Evolutionary conservation across 495 filamentous ascomycete genomes (phyloP).

Genomic region (Aspergillus bertholletiae): DNA sequence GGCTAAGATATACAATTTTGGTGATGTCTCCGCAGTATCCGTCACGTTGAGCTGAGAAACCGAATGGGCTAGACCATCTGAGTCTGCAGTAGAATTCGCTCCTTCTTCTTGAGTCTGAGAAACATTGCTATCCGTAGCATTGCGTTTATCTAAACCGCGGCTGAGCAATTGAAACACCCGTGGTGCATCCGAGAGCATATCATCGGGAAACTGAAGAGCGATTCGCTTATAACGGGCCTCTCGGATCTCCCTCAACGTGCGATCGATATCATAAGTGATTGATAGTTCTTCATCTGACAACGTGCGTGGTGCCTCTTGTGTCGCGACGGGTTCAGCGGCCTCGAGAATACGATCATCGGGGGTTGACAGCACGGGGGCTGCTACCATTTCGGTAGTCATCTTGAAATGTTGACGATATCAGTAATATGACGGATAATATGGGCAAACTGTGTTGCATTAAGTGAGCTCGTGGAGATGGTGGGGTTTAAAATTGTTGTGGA

Average conservation of each 20-base stretch:
- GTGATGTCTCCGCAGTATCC: constrained; percentile 28
- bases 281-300: constrained; percentile 68
- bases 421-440: not conserved
- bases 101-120: constrained; percentile 5
- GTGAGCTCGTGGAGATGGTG: constrained; percentile 8
- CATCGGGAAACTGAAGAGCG: constrained; percentile 92
- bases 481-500: constrained; percentile 6
- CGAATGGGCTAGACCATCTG: constrained; percentile 20
- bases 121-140: constrained; percentile 8
- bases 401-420: not conserved
- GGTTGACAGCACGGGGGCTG: constrained; percentile 80
- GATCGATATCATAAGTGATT: constrained; percentile 80
- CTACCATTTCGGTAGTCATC: constrained; percentile 37
- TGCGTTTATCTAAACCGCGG: constrained; percentile 49
- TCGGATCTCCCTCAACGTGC: constrained; percentile 72
- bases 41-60: constrained; percentile 31
- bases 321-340: constrained; percentile 29
- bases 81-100: constrained; percentile 14
- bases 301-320: constrained; percentile 22
- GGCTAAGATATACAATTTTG: constrained; percentile 78
- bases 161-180: constrained; percentile 69
- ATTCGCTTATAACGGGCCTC: constrained; percentile 68
- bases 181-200: constrained; percentile 82
- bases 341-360: constrained; percentile 80
- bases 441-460: constrained; percentile 8